Percentiles rank a stretch among this genome's conserved stretches.
Conservation (phyloP, 495 filamentous ascomycete genomes). For the Penicillium nucicola region DNA sequence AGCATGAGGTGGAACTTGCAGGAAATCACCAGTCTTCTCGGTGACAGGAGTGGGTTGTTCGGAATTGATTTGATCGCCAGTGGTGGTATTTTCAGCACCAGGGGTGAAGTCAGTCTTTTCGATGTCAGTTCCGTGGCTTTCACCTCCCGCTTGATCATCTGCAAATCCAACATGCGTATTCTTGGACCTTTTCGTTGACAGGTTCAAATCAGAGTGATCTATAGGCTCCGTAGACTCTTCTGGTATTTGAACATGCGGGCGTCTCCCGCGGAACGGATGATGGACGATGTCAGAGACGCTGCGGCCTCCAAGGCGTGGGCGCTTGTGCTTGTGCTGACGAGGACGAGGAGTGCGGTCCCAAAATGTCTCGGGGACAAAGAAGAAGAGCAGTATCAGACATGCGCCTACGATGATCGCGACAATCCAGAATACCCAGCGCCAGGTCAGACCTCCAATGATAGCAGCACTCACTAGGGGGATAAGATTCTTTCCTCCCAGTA, state of each 20-base stretch:
- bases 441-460: constrained; percentile 72
- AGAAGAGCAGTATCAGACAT: constrained; percentile 70
- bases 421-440: constrained; percentile 87
- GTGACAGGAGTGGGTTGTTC: constrained; percentile 5
- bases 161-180: constrained; percentile 57
- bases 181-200: constrained; percentile 21
- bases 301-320: constrained; percentile 26
- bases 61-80: background rate
- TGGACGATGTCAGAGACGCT: constrained; percentile 42
- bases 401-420: constrained; percentile 81
- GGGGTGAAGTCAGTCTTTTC: background rate
- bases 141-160: constrained; percentile 22
- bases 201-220: constrained; percentile 1
- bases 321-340: constrained; percentile 36
- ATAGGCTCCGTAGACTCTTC: constrained; percentile 9
- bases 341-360: constrained; percentile 85
- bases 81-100: background rate
- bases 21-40: constrained; percentile 12
- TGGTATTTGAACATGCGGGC: constrained; percentile 17
- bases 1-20: constrained; percentile 7
- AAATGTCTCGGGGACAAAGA: constrained; percentile 95
- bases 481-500: constrained; percentile 91
- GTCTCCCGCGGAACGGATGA: constrained; percentile 36
- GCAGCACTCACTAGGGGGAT: constrained; percentile 84
- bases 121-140: constrained; percentile 9